Percentiles rank a stretch among this genome's conserved stretches.
Conservation (phyloP, 768 basidiomycete species). For the Tricholoma terreum region DNA sequence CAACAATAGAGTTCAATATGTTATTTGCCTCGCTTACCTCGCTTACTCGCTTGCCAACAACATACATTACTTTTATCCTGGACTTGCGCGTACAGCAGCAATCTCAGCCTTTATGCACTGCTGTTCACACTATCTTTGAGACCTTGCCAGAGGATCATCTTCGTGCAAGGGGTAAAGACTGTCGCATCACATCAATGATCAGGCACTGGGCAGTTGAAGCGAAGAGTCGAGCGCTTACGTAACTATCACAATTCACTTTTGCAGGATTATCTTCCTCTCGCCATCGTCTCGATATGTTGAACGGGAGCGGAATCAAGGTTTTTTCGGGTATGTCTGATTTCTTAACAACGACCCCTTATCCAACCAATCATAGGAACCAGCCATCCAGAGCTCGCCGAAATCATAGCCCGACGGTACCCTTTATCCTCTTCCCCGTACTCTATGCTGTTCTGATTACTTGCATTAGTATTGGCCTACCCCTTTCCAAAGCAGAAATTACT, state of each 20-base stretch:
- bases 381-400: constrained; percentile 92
- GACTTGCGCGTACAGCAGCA: no score
- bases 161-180: not conserved
- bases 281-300: constrained; percentile 47
- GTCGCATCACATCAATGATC: not conserved
- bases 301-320: constrained; percentile 55
- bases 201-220: not conserved
- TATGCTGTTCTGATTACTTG: constrained; percentile 15
- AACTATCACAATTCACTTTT: not conserved
- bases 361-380: constrained; percentile 65
- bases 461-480: constrained; percentile 80
- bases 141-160: no score
- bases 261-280: not conserved
- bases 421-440: constrained; percentile 15
- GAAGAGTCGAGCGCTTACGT: not conserved
- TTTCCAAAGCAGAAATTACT: constrained; percentile 85
- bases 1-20: no score
- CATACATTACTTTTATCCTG: no score
- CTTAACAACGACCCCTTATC: not conserved
- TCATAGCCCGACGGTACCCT: constrained; percentile 84
- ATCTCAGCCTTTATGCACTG: no score
- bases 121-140: no score
- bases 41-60: no score
- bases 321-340: constrained; percentile 42
- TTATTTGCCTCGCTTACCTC: no score